phyloP scores from a whole-genome alignment of 2,329 filamentous ascomycete species.

The Colletotrichum higginsianum region DNA sequence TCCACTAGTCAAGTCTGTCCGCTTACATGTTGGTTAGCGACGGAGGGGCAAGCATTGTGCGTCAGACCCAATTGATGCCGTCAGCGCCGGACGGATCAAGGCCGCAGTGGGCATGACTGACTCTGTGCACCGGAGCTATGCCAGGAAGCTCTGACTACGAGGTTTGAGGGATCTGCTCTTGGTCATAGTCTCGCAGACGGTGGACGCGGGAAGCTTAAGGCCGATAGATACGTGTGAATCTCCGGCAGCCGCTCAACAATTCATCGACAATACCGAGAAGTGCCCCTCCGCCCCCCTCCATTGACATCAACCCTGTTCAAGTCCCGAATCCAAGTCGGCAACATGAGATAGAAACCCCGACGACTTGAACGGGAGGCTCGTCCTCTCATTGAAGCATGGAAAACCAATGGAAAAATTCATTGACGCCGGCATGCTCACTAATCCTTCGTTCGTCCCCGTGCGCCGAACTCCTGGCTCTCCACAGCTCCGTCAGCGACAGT shows the following conservation, averaged over 20 bases:
- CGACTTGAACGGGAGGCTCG: slow-evolving; percentile 11
- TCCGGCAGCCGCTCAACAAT: slow-evolving; percentile 36
- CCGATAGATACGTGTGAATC: slow-evolving; percentile 37
- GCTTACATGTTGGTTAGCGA: slow-evolving; percentile 19
- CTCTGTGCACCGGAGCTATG: slow-evolving; percentile 40
- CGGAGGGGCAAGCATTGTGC: slow-evolving; percentile 20
- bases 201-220: slow-evolving; percentile 31
- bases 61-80: slow-evolving; percentile 33
- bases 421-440: neutral
- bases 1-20: slow-evolving; percentile 1
- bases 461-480: slow-evolving; percentile 4
- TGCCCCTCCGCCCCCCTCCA: slow-evolving; percentile 37
- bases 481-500: slow-evolving; percentile 6
- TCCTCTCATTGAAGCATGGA: slow-evolving; percentile 10
- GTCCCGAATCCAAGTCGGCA: slow-evolving; percentile 10
- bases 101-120: slow-evolving; percentile 26
- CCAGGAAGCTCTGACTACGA: slow-evolving; percentile 34
- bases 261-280: slow-evolving; percentile 37
- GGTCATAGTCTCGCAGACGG: slow-evolving; percentile 15
- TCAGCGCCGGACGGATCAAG: slow-evolving; percentile 37
- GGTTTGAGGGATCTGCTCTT: slow-evolving; percentile 4
- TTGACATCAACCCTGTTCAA: slow-evolving; percentile 43
- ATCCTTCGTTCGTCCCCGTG: slow-evolving; percentile 9
- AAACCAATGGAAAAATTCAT: slow-evolving; percentile 32
- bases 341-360: slow-evolving; percentile 13